A percentile compares a stretch with the other conserved stretches of the same genome.
phyloP scores from a whole-genome alignment of 176 grass and related monocot species.

The Paspalum vaginatum region DNA sequence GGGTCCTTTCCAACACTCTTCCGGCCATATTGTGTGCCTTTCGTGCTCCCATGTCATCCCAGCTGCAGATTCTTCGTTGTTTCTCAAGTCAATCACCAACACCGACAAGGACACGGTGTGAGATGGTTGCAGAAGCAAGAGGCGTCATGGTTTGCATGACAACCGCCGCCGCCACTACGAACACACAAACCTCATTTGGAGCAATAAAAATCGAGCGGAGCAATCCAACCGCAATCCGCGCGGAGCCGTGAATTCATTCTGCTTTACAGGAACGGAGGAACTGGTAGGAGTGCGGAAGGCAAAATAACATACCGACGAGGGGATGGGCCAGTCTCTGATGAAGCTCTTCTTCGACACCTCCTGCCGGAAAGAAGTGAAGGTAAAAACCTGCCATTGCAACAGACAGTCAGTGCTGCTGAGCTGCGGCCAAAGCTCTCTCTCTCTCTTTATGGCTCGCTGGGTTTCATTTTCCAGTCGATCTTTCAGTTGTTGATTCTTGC shows the following conservation, averaged over 20 bases:
- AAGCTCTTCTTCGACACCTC: conserved; percentile 60
- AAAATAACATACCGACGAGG: not conserved
- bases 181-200: not conserved
- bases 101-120: not conserved
- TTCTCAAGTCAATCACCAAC: conserved; percentile 19
- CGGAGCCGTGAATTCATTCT: not conserved
- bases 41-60: conserved; percentile 14
- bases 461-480: not conserved
- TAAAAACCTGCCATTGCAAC: not conserved
- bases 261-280: not conserved
- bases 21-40: too few species aligned
- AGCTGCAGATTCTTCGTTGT: not conserved
- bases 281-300: not conserved
- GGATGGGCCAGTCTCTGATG: conserved; percentile 54
- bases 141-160: conserved; percentile 17
- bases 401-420: too few species aligned
- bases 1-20: too few species aligned
- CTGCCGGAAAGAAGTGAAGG: conserved; percentile 46
- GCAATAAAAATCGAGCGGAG: not conserved
- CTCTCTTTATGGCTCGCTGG: not conserved
- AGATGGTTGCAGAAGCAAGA: not conserved
- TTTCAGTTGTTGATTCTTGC: not conserved
- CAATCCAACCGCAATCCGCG: not conserved
- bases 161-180: not conserved
- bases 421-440: too few species aligned